Percentiles rank a stretch among this genome's conserved stretches.
Evolutionary conservation across 768 basidiomycete species (phyloP).

Genomic region (Pseudohyphozyma bogoriensis): DNA sequence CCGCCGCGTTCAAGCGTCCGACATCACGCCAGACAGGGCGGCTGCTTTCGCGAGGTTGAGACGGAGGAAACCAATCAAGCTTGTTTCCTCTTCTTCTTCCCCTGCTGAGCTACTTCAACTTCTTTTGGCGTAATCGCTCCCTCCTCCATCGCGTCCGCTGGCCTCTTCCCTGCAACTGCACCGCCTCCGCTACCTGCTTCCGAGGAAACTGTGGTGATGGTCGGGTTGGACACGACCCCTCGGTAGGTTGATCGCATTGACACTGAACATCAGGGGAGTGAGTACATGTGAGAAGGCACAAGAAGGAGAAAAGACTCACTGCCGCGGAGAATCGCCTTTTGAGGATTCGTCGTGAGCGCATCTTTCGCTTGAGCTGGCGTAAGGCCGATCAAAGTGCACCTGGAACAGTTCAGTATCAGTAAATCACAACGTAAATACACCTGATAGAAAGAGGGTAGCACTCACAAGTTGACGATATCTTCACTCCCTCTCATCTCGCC

Average conservation of each 20-base stretch:
- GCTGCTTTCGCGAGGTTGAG: too few species aligned
- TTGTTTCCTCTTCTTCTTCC: too few species aligned
- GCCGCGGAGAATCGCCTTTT: constrained; percentile 23
- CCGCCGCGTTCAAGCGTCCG: too few species aligned
- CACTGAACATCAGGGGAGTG: constrained; percentile 12
- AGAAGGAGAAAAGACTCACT: constrained; percentile 7
- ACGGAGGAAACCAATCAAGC: too few species aligned
- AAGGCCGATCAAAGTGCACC: constrained; percentile 24
- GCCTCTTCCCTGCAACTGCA: too few species aligned
- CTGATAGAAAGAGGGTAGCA: not conserved
- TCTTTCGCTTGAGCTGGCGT: constrained; percentile 19
- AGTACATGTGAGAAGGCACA: too few species aligned
- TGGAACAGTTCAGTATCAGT: not conserved
- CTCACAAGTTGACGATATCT: constrained; percentile 69
- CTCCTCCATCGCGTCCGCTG: too few species aligned
- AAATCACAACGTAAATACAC: not conserved
- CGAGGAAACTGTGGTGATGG: constrained; percentile 1
- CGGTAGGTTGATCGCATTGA: constrained; percentile 25
- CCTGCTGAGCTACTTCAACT: too few species aligned
- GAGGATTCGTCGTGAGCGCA: constrained; percentile 19
- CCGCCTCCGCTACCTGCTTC: too few species aligned
- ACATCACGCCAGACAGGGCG: too few species aligned
- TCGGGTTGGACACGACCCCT: constrained; percentile 27
- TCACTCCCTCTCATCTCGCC: constrained; percentile 58
- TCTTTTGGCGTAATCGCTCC: too few species aligned